Evolutionary conservation across 306 rosid genomes (phyloP).

Genomic region (Crotalaria pallida): DNA sequence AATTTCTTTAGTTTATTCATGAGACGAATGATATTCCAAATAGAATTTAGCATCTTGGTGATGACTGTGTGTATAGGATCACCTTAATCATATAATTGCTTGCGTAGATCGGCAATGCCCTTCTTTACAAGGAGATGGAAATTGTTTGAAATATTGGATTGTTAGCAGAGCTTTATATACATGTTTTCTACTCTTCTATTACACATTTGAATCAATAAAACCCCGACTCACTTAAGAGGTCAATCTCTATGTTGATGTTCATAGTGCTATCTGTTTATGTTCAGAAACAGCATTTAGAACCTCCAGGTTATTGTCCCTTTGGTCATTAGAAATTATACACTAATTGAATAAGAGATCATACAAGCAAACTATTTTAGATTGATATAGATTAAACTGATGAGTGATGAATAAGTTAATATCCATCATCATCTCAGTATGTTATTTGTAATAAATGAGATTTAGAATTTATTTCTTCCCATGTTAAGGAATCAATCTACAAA

Average conservation of each 20-base stretch:
- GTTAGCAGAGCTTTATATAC: neutral
- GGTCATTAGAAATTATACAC: neutral
- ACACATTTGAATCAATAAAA: neutral
- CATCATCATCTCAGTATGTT: neutral
- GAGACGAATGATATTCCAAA: neutral
- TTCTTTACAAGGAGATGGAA: neutral
- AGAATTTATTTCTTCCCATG: neutral
- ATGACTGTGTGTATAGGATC: neutral
- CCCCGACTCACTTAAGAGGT: neutral
- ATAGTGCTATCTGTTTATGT: neutral
- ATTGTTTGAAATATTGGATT: neutral
- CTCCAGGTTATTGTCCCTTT: neutral
- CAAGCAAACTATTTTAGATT: neutral
- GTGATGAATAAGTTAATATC: neutral
- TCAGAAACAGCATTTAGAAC: neutral
- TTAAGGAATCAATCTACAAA: too few species aligned
- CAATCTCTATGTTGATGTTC: neutral
- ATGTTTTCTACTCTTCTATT: neutral
- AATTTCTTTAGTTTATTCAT: neutral
- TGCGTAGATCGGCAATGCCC: neutral
- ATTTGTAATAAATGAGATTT: neutral
- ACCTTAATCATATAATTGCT: neutral
- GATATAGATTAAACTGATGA: neutral
- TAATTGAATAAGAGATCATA: neutral
- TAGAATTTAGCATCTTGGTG: conserved; percentile 6